Evolutionary conservation across 1,139 yeast species (phyloP).

Genomic region (Scheffersomyces stambukii): DNA sequence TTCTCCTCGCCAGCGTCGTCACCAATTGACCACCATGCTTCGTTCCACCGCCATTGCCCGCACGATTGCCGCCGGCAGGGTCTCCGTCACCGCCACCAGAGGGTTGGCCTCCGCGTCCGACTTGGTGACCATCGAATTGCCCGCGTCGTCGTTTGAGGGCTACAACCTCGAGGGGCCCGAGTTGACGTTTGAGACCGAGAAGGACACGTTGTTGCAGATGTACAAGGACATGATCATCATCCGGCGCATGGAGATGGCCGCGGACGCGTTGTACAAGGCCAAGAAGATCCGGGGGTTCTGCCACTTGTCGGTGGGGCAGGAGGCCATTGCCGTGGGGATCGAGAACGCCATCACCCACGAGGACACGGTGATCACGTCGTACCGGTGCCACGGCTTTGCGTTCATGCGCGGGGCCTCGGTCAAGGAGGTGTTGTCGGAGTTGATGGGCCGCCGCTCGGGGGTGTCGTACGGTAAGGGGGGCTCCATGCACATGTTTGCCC

Average conservation of each 20-base stretch:
- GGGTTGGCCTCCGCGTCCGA: constrained; percentile 35
- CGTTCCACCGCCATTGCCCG: constrained; percentile 4
- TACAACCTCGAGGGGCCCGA: constrained; percentile 76
- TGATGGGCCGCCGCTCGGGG: constrained; percentile 95
- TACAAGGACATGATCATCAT: constrained; percentile 92
- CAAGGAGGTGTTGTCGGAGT: constrained; percentile 85
- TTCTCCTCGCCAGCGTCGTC: too few relatives aligned
- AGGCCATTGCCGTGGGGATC: constrained; percentile 97
- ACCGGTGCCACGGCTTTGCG: constrained; percentile 98
- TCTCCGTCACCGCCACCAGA: constrained; percentile 17
- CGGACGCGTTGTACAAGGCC: constrained; percentile 97
- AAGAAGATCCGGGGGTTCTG: constrained; percentile 98
- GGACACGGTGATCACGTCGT: constrained; percentile 91
- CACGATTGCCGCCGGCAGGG: constrained; percentile 5
- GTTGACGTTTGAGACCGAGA: constrained; percentile 70
- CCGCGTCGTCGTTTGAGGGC: constrained; percentile 79
- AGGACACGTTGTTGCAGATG: constrained; percentile 80
- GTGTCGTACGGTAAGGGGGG: constrained; percentile 98
- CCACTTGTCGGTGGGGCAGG: constrained; percentile 98
- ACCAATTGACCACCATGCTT: neutral
- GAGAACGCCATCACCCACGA: constrained; percentile 84
- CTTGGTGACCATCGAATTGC: constrained; percentile 55
- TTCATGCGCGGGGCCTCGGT: constrained; percentile 94
- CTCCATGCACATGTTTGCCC: constrained; percentile 97
- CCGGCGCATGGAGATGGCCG: constrained; percentile 98